Evolutionary conservation across 305 asterid genomes (phyloP).

Genomic region (Plantago lanceolata): DNA sequence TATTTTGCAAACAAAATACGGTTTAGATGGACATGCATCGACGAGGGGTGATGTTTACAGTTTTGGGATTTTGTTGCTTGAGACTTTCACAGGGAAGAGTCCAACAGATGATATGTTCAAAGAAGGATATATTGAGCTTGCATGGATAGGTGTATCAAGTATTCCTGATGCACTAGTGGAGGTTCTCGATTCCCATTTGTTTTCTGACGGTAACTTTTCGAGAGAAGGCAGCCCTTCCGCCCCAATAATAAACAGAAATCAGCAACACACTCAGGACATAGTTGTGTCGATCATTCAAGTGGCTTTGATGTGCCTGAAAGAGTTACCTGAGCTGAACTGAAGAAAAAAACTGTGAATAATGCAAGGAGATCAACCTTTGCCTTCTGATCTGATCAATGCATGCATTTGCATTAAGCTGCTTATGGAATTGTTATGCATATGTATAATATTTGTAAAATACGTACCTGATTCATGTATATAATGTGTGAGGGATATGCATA

Average conservation of each 20-base stretch:
- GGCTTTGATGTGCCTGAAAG: slow-evolving; percentile 35
- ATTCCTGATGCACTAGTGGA: slow-evolving; percentile 31
- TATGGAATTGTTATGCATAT: too few relatives aligned
- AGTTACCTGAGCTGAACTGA: slow-evolving; percentile 26
- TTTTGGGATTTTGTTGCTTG: slow-evolving; percentile 40
- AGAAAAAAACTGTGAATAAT: background rate
- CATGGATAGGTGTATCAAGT: slow-evolving; percentile 33
- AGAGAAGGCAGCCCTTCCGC: slow-evolving; percentile 21
- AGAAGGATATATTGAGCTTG: slow-evolving; percentile 32
- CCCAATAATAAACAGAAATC: background rate
- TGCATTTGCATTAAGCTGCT: background rate
- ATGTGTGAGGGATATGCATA: too few relatives aligned
- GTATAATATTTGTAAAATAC: too few relatives aligned
- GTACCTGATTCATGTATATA: too few relatives aligned
- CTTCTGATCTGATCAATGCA: background rate
- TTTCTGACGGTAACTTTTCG: background rate
- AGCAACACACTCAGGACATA: slow-evolving; percentile 1
- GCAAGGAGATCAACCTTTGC: background rate
- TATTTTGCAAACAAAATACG: slow-evolving; percentile 35
- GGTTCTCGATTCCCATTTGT: slow-evolving; percentile 31
- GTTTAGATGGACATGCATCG: slow-evolving; percentile 35
- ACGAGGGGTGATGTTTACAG: slow-evolving; percentile 39
- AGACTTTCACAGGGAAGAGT: slow-evolving; percentile 43
- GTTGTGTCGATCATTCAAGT: slow-evolving; percentile 25
- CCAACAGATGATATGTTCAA: slow-evolving; percentile 36